These are phyloP conservation scores for Suhomyces bolitotheri DNA, from an alignment of 1,139 yeast species.

Conservation along the genomic window DNA sequence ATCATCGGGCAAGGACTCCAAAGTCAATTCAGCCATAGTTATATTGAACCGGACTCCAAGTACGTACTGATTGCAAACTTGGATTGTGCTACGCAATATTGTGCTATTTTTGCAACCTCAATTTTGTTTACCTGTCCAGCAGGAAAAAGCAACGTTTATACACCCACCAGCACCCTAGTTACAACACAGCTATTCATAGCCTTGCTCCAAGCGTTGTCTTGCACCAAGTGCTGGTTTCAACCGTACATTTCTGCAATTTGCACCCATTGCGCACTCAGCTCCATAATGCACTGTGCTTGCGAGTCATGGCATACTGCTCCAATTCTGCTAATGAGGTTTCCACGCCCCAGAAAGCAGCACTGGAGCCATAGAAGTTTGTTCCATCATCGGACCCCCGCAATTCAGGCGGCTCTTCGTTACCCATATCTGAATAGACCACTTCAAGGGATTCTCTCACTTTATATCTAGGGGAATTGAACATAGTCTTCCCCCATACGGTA, in stretches of 20 bases:
- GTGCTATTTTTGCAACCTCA: too few relatives aligned
- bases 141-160: too few relatives aligned
- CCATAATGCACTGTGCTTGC: conserved; percentile 22
- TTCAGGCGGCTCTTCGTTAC: conserved; percentile 1
- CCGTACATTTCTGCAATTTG: neutral
- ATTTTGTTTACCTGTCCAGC: too few relatives aligned
- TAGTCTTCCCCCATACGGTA: conserved; percentile 23
- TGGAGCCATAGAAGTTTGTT: conserved; percentile 6
- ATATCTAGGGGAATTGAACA: conserved; percentile 28
- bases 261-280: neutral
- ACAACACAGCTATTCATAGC: too few relatives aligned
- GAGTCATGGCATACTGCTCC: conserved; percentile 31
- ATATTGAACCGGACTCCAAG: too few relatives aligned
- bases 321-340: conserved; percentile 32
- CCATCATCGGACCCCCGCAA: conserved; percentile 6
- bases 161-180: too few relatives aligned
- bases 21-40: too few relatives aligned
- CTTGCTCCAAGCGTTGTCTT: too few relatives aligned
- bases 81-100: too few relatives aligned
- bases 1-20: too few relatives aligned
- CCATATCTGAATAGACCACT: conserved; percentile 5
- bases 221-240: too few relatives aligned
- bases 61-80: too few relatives aligned
- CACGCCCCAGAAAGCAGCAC: conserved; percentile 28
- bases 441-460: conserved; percentile 19